Evolutionary conservation across 495 filamentous ascomycete genomes (phyloP), one percentile per base, ranked within the genome.

Genomic region (Hypomontagnella monticulosa): DNA sequence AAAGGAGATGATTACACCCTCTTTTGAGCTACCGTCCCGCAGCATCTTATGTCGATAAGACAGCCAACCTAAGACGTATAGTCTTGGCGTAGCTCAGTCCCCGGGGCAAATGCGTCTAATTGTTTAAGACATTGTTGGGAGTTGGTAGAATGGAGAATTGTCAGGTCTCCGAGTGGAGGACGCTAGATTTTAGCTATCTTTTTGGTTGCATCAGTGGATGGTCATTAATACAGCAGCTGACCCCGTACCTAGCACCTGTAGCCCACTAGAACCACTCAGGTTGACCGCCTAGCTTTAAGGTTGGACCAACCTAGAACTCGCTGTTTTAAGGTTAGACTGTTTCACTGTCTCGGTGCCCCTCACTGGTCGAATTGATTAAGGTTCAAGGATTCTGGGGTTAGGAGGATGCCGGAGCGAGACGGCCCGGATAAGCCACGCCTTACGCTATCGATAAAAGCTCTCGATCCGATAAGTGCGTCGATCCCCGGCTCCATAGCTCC

Each of bases 391-490:
- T 32, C 23, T 32, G 11, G 19, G n/a, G 38, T 30, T 20, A 54
- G 51, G 23, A 30, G 10, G 19, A 11, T 46, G 19, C 40, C 63
- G 63, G 63, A 57, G 12, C n/a, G 19, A 63, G 47, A 55, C 58
- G 58, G 64, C 14, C 64, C 64, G 53, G 40, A 30, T 42, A 48
- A 42, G 23, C 15, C 4, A 57, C 37, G 47, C 65, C 59, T 37
- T 59, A 63, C 23, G 59, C 23, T 68, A 68, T 68, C 65, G 65
- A 68, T 68, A 68, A 68, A 56, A 67, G 59, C 59, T 63, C 36
- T 34, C 27, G 33, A 47, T 37, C 44, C 51, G 48, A 57, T 51
- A 56, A 57, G 44, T 40, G 9, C 18, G 10, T 38, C 19, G 33
- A 52, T 37, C 49, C 18, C 34, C 40, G 6, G 12, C 15, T 18